Evolutionary conservation across 2,329 filamentous ascomycete genomes (phyloP).

Genomic region (Epichloe sp.): DNA sequence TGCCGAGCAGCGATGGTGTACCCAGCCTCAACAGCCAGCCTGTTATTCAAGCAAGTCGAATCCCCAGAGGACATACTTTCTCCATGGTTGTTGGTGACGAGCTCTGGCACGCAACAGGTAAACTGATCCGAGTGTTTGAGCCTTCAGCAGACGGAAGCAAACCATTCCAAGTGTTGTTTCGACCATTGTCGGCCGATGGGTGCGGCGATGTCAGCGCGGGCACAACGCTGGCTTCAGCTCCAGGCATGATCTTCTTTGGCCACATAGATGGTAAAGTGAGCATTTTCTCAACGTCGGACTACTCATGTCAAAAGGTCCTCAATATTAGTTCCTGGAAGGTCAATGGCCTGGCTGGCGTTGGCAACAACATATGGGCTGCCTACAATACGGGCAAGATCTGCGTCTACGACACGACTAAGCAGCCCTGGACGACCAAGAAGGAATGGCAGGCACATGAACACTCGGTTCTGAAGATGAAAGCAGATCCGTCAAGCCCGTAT

Average conservation of each 20-base stretch:
- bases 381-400: constrained; percentile 92
- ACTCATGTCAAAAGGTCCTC: constrained; percentile 63
- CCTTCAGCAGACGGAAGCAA: constrained; percentile 55
- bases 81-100: constrained; percentile 77
- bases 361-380: constrained; percentile 76
- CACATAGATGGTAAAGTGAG: constrained; percentile 90
- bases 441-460: constrained; percentile 89
- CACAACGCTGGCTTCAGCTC: constrained; percentile 58
- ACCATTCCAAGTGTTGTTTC: constrained; percentile 62
- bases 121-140: constrained; percentile 72
- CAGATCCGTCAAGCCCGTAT: constrained; percentile 74
- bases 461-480: constrained; percentile 63
- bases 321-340: constrained; percentile 93
- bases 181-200: constrained; percentile 56
- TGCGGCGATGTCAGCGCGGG: constrained; percentile 83
- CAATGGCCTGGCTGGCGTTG: constrained; percentile 70
- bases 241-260: constrained; percentile 75
- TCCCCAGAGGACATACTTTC: constrained; percentile 73
- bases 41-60: constrained; percentile 53
- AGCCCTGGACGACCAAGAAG: constrained; percentile 85
- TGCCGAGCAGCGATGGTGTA: constrained; percentile 54
- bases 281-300: constrained; percentile 72
- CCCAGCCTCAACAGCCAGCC: constrained; percentile 65
- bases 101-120: constrained; percentile 79
- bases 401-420: constrained; percentile 71